A percentile compares a stretch with the other conserved stretches of the same genome.
These are phyloP conservation scores for Hypericum perforatum DNA, from an alignment of 345 rosid genomes.

Conservation along the genomic window DNA sequence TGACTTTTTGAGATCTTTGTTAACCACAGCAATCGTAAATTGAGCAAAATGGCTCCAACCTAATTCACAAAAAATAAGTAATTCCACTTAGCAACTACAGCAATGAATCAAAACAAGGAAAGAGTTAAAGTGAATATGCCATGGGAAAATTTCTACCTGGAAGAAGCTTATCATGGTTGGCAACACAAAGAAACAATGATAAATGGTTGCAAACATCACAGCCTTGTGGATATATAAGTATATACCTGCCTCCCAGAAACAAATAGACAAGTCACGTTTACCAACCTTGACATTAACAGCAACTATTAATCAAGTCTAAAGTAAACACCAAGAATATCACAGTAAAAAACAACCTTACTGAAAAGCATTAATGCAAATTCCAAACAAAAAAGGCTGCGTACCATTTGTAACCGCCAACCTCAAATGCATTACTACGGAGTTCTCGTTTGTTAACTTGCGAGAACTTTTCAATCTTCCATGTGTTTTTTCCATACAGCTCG, in stretches of 20 bases:
- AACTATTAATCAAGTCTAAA: not conserved
- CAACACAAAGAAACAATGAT: constrained; percentile 83
- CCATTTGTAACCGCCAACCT: constrained; percentile 92
- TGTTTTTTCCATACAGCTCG: constrained; percentile 58
- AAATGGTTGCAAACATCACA: constrained; percentile 91
- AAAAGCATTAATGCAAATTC: not conserved
- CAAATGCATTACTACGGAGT: constrained; percentile 68
- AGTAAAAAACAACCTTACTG: not conserved
- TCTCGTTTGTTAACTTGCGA: constrained; percentile 76
- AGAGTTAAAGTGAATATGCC: not conserved
- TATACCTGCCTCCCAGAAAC: constrained; percentile 51
- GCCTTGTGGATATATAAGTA: constrained; percentile 81
- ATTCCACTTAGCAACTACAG: constrained; percentile 1
- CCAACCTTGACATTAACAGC: no score
- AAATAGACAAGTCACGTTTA: not conserved
- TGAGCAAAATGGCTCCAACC: constrained; percentile 99
- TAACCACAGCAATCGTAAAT: constrained; percentile 84
- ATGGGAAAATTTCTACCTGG: constrained; percentile 49
- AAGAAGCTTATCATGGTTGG: constrained; percentile 83
- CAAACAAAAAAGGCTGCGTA: constrained; percentile 26
- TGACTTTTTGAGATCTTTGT: constrained; percentile 83
- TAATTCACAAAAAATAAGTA: constrained; percentile 21
- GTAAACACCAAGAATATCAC: not conserved
- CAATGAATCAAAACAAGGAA: constrained; percentile 1
- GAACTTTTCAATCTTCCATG: constrained; percentile 86